Evolutionary conservation across 2,329 filamentous ascomycete genomes (phyloP).

Genomic region (Ceratocystiopsis brevicomis): DNA sequence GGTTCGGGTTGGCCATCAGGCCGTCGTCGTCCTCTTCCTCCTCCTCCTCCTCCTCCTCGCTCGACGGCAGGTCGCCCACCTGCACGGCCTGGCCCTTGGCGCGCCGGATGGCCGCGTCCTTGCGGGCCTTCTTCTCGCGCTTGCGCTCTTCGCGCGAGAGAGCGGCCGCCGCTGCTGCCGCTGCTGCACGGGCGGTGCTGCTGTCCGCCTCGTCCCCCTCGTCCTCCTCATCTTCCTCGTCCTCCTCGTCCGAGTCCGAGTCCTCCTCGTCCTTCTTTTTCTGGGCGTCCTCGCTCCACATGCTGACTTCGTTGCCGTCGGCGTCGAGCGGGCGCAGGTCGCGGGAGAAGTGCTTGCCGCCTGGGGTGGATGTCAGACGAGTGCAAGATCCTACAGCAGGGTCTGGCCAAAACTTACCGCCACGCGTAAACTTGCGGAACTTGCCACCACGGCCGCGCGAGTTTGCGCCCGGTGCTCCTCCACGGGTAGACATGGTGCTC

Average conservation of each 20-base stretch:
- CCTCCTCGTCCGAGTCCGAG: constrained; percentile 29
- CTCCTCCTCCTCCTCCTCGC: constrained; percentile 37
- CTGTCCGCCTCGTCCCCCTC: constrained; percentile 25
- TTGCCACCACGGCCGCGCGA: constrained; percentile 76
- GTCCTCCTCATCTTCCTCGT: constrained; percentile 33
- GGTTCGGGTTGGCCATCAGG: constrained; percentile 83
- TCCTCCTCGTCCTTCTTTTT: constrained; percentile 16
- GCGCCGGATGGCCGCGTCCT: constrained; percentile 33
- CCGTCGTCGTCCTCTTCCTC: constrained; percentile 27
- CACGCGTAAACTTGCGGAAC: constrained; percentile 81
- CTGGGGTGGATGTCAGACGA: constrained; percentile 24
- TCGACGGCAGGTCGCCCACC: constrained; percentile 70
- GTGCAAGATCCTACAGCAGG: not conserved
- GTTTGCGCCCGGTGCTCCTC: constrained; percentile 23
- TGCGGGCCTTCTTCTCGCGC: constrained; percentile 75
- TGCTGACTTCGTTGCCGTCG: constrained; percentile 73
- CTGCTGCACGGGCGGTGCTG: constrained; percentile 27
- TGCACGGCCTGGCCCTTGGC: constrained; percentile 53
- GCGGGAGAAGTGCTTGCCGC: constrained; percentile 88
- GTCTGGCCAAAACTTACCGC: constrained; percentile 44
- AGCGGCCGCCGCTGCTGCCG: constrained; percentile 19
- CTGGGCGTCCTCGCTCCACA: constrained; percentile 52
- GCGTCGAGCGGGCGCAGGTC: constrained; percentile 75
- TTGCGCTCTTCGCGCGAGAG: constrained; percentile 70
- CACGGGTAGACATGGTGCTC: constrained; percentile 8